Evolutionary conservation across 106 monocot genomes (phyloP).

Genomic region (Apostasia shenzhenica): DNA sequence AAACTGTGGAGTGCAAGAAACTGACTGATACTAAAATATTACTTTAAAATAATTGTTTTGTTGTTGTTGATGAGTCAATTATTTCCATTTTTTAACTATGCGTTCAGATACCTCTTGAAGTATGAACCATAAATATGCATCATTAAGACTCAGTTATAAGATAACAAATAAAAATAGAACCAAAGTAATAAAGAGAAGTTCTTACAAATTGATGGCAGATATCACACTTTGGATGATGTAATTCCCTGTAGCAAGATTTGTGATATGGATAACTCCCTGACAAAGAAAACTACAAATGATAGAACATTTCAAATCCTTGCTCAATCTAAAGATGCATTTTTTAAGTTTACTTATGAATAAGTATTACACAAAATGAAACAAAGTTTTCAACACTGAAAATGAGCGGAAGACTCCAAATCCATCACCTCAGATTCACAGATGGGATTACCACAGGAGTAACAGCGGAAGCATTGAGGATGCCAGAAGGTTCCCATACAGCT

Average conservation of each 20-base stretch:
- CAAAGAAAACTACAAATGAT: slow-evolving; percentile 74
- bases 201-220: slow-evolving; percentile 96
- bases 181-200: slow-evolving; percentile 1
- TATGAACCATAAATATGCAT: too few species aligned
- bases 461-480: slow-evolving; percentile 91
- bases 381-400: background rate
- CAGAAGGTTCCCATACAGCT: slow-evolving; percentile 92
- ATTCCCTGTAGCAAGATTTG: slow-evolving; percentile 81
- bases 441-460: slow-evolving; percentile 46
- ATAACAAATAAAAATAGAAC: too few species aligned
- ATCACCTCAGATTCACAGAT: slow-evolving; percentile 83
- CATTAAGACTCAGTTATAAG: too few species aligned
- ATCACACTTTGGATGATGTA: slow-evolving; percentile 95
- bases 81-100: too few species aligned
- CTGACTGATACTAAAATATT: too few species aligned
- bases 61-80: too few species aligned
- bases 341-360: background rate
- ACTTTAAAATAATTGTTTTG: too few species aligned
- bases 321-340: background rate
- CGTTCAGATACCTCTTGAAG: too few species aligned
- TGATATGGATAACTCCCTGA: slow-evolving; percentile 76
- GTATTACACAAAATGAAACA: background rate
- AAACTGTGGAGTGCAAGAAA: too few species aligned
- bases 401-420: background rate
- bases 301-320: slow-evolving; percentile 1